Evolutionary conservation across 805 yeast genomes (phyloP).

Genomic region (Pichia nakasei): DNA sequence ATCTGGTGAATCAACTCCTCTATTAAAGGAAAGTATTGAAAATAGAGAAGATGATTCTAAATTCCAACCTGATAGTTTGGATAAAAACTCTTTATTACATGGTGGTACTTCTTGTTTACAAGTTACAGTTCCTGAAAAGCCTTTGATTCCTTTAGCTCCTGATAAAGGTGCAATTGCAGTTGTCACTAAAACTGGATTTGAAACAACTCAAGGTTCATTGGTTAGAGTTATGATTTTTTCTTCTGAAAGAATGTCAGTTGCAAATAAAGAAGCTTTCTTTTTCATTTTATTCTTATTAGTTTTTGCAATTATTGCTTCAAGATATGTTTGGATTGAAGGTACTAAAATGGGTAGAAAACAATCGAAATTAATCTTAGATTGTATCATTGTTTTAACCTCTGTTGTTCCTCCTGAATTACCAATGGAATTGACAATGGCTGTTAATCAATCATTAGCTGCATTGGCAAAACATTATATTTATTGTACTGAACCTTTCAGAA

Average conservation of each 20-base stretch:
- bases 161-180: conserved; percentile 88
- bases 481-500: conserved; percentile 98
- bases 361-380: conserved; percentile 86
- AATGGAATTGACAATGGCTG: conserved; percentile 98
- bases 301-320: conserved; percentile 90
- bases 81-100: conserved; percentile 78
- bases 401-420: conserved; percentile 99
- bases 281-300: conserved; percentile 83
- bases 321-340: conserved; percentile 99
- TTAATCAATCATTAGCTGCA: conserved; percentile 82
- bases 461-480: conserved; percentile 80
- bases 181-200: conserved; percentile 94
- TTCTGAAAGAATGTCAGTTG: conserved; percentile 92
- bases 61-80: conserved; percentile 72
- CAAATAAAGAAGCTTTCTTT: conserved; percentile 87
- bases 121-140: conserved; percentile 59
- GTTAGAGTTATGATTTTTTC: conserved; percentile 97
- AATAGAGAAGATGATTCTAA: conserved; percentile 67
- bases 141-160: conserved; percentile 57
- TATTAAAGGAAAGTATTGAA: conserved; percentile 83
- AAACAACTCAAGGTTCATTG: conserved; percentile 93
- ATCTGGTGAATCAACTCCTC: conserved; percentile 96
- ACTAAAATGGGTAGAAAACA: conserved; percentile 91
- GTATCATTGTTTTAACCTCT: conserved; percentile 91
- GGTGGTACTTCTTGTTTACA: conserved; percentile 97